A percentile compares a stretch with the other conserved stretches of the same genome.
Conservation (phyloP, 2,329 filamentous ascomycete genomes). For the Claviceps pusilla region DNA sequence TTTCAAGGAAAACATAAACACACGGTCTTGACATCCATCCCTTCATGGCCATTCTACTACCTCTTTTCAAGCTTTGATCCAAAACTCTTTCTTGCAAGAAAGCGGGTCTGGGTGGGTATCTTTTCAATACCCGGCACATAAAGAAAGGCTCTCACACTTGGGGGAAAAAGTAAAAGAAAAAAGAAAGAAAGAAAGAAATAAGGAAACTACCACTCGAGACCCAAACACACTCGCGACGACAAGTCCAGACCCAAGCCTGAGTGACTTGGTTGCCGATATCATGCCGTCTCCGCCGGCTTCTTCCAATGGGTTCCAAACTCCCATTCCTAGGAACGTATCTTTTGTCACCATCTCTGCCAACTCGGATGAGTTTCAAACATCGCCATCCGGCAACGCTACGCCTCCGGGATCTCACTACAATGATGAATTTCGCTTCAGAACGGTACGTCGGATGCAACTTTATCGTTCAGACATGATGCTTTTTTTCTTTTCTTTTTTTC, state of each 20-base stretch:
- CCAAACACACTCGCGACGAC: neutral
- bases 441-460: conserved; percentile 8
- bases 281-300: conserved; percentile 4
- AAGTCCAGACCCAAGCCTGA: neutral
- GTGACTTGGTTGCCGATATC: neutral
- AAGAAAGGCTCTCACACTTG: neutral
- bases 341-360: conserved; percentile 1
- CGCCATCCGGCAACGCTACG: neutral
- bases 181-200: neutral
- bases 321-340: conserved; percentile 4
- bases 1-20: neutral
- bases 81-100: neutral
- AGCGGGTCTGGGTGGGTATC: neutral
- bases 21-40: too few species aligned
- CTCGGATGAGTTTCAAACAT: conserved; percentile 1
- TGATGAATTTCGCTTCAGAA: conserved; percentile 18
- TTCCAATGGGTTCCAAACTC: neutral
- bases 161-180: too few species aligned
- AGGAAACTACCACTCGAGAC: neutral
- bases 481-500: too few species aligned
- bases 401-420: conserved; percentile 8
- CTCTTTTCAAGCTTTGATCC: neutral
- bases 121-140: neutral
- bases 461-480: neutral
- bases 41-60: neutral